Base-by-base conservation (phyloP, 2,329 filamentous ascomycete genomes). In the Xylaria hypoxylon region DNA sequence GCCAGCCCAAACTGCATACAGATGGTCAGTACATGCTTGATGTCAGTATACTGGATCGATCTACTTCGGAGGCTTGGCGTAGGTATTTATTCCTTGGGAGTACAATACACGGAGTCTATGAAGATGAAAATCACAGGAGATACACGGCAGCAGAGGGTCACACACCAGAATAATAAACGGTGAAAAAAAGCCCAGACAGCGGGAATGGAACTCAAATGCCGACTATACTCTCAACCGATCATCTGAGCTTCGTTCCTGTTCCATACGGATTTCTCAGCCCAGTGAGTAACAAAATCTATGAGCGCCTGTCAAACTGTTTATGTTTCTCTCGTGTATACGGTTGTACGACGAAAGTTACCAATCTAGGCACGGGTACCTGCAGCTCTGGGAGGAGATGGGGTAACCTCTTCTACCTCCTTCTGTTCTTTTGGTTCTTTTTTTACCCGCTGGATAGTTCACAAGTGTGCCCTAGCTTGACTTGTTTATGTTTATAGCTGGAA, bases 331-430 rank as follows among this genome's bases (percentile, higher is more conserved):
- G 26, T 50, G 38, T 31, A 40, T 58, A 31, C 38, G 15, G 48
- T 55, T 56, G 64, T 66, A 56, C 22, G 31, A 59, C 60, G 28
- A 33, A 33, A 35, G 60, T 55, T 45, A 44, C 48, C 28, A 24
- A 57, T 60, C 38, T 26, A 33, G 19, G 33, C 17, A 26, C 60
- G 64, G 64, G 60, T 67, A 64, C 53, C 59, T 63, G 59, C 59
- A 62, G 60, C 31, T 51, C 19, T 38, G n/a, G 48, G 48, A 35
- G 42, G 8, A 38, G 40, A 53, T 33, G 42, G 48, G 8, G 24
- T 31, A 5, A 28, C 52, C 8, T 28, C 13, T 42, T 62, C 24
- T 48, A 24, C 47, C 38, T 24, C 22, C 28, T 24, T 53, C 47
- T 53, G n/a, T 33, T 47, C 19, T 5, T 8, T n/a, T 7, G 19